phyloP scores from a whole-genome alignment of 768 basidiomycete species.

The Neoboletus magnificus region DNA sequence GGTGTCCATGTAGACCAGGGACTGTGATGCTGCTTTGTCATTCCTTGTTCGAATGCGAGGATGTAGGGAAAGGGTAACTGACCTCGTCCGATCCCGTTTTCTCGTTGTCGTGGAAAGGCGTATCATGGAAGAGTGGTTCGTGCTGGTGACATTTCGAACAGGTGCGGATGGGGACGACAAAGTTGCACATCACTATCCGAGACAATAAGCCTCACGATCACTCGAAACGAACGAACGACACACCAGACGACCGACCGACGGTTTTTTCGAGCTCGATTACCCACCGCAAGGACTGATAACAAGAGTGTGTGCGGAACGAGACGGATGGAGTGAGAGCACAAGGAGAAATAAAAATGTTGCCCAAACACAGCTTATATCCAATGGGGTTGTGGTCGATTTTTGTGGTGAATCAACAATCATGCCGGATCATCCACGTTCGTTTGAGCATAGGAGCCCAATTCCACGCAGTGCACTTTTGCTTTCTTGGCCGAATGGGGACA shows the following conservation, averaged over 20 bases:
- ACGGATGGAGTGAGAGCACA: neutral
- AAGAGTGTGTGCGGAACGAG: neutral
- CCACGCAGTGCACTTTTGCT: constrained; percentile 8
- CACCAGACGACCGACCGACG: neutral
- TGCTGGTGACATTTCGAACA: constrained; percentile 27
- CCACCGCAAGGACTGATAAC: neutral
- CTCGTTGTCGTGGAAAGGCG: constrained; percentile 14
- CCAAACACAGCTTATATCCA: constrained; percentile 10
- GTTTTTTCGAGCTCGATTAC: neutral
- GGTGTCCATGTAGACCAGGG: constrained; percentile 26
- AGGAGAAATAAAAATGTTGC: neutral
- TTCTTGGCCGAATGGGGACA: constrained; percentile 12
- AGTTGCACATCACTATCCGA: constrained; percentile 27
- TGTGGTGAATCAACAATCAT: constrained; percentile 8
- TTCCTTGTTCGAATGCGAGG: neutral
- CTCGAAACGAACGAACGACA: neutral
- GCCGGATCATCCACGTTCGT: constrained; percentile 1
- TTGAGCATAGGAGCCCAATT: constrained; percentile 7
- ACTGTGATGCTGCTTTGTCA: constrained; percentile 2
- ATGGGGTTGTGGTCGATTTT: neutral
- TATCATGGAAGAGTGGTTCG: constrained; percentile 27
- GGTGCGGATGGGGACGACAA: constrained; percentile 29
- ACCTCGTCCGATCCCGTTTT: constrained; percentile 21
- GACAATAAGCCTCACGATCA: neutral
- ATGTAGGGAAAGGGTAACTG: neutral